Evolutionary conservation across 139 green algal species (phyloP), one percentile per base, ranked within the genome.

Genomic region (Picochlorum sp.): DNA sequence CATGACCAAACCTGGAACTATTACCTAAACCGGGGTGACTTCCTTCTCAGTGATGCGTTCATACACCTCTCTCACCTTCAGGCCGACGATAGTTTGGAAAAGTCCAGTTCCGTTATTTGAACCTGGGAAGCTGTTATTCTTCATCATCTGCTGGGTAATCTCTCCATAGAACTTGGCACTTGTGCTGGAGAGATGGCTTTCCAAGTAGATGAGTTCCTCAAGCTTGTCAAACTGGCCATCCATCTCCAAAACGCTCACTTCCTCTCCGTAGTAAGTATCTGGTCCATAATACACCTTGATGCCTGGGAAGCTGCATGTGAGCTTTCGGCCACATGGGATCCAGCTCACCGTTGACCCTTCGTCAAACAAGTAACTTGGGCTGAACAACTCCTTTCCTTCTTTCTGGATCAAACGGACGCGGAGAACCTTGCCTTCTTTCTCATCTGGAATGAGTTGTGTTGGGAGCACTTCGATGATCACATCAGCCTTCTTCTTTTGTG

Each of bases 141-240:
- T 97, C 18, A 99, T 82, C 94, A 99, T 98, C 83, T 97, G 94
- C 84, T 99, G 94, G 2, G 94, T 99, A 73, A 99, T 96, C 88
- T 99, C 94, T 51, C 93, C 88, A 62, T 94, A 94, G 72, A 85
- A 85, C 86, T 98, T 98, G 82, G 92, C 81, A 38, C 63, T 85
- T 50, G 94, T 98, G 90, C 96, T 96, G 77, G 68, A 87, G 34
- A 98, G 85, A 79, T 98, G 92, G 74, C 80, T 92, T 90, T 98
- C 94, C 54, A 99, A 90, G 77, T 99, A 99, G 86, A 99, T 99
- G 30, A 99, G 90, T 89, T 99, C 94, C 87, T 99, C 93, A 47
- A 98, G 85, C 86, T 97, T 97, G 83, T 98, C 93, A 71, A 98
- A 98, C 81, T 95, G 85, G 65, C 90, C 92, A 66, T 97, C 91